These are phyloP conservation scores for Pascua sp. DNA, from an alignment of 1,284 basidiomycete species.

Conservation along the genomic window DNA sequence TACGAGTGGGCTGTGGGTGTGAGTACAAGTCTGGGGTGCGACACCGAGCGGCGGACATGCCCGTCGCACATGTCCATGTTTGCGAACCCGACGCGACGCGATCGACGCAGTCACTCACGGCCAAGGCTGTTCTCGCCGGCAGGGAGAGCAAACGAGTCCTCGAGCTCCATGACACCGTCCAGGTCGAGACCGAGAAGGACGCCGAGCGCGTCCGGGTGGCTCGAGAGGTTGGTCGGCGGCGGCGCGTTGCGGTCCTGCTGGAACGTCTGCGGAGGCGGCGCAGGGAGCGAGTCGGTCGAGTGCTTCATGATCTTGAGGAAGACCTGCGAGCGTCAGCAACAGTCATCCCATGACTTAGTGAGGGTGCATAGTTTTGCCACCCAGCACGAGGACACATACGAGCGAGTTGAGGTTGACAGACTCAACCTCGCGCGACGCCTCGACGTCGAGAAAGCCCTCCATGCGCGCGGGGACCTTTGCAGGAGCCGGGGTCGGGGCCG, in stretches of 20 bases:
- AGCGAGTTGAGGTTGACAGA: conserved; percentile 77
- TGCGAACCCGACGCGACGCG: not conserved
- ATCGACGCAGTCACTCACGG: conserved; percentile 26
- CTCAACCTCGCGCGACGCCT: conserved; percentile 75
- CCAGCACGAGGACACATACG: conserved; percentile 55
- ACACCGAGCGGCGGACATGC: not conserved
- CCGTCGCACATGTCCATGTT: not conserved
- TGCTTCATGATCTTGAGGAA: conserved; percentile 88
- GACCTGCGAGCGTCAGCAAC: conserved; percentile 56
- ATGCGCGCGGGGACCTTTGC: conserved; percentile 73
- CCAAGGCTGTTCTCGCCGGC: conserved; percentile 40
- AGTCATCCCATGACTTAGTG: too few relatives aligned
- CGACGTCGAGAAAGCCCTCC: conserved; percentile 80
- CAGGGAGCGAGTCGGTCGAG: conserved; percentile 49
- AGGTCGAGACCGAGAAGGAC: conserved; percentile 87
- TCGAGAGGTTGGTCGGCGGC: conserved; percentile 39
- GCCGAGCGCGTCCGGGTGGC: conserved; percentile 65
- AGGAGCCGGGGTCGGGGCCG: conserved; percentile 58
- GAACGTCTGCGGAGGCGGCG: conserved; percentile 32
- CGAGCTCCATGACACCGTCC: conserved; percentile 84
- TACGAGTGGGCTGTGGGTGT: conserved; percentile 35
- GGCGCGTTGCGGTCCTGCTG: conserved; percentile 43
- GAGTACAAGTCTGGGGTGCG: not conserved
- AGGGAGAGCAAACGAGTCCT: conserved; percentile 84
- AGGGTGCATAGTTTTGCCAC: not conserved